Conservation (phyloP, 2,329 filamentous ascomycete genomes). For the Metarhizium guizhouense region DNA sequence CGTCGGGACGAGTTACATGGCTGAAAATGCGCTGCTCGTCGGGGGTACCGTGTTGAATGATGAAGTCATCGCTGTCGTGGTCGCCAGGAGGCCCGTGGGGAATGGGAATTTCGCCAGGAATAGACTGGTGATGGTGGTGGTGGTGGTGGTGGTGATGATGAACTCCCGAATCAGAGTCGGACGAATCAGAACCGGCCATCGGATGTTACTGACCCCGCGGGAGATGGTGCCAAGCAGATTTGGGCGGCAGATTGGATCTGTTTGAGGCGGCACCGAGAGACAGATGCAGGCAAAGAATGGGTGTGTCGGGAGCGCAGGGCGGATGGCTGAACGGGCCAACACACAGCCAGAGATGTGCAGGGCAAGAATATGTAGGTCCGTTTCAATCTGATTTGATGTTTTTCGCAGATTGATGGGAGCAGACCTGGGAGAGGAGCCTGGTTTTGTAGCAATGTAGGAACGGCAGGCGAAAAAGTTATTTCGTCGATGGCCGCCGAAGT, state of each 20-base stretch:
- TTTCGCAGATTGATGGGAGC: no score
- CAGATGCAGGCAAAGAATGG: no score
- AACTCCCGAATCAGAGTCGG: slow-evolving; percentile 3
- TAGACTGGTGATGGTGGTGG: slow-evolving; percentile 24
- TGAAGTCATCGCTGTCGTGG: slow-evolving; percentile 39
- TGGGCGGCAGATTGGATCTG: neutral
- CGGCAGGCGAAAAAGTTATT: neutral
- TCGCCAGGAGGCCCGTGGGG: slow-evolving; percentile 40
- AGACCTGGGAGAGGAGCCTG: neutral
- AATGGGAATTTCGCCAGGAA: slow-evolving; percentile 44
- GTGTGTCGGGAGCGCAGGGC: neutral
- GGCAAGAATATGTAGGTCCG: no score
- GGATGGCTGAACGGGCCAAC: neutral
- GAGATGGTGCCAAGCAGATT: neutral
- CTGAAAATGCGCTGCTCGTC: slow-evolving; percentile 59
- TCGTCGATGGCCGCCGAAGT: neutral
- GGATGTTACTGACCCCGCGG: neutral
- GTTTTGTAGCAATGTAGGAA: neutral
- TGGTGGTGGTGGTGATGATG: slow-evolving; percentile 10
- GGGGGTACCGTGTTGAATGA: slow-evolving; percentile 29
- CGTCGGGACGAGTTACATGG: slow-evolving; percentile 75
- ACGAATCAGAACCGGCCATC: slow-evolving; percentile 5
- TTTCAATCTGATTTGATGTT: neutral
- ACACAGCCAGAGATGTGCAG: neutral
- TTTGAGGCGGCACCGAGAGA: no score